Evolutionary conservation across 2,329 filamentous ascomycete species (phyloP), one percentile per base, ranked within the genome.

Genomic region (Clathrospora elynae): DNA sequence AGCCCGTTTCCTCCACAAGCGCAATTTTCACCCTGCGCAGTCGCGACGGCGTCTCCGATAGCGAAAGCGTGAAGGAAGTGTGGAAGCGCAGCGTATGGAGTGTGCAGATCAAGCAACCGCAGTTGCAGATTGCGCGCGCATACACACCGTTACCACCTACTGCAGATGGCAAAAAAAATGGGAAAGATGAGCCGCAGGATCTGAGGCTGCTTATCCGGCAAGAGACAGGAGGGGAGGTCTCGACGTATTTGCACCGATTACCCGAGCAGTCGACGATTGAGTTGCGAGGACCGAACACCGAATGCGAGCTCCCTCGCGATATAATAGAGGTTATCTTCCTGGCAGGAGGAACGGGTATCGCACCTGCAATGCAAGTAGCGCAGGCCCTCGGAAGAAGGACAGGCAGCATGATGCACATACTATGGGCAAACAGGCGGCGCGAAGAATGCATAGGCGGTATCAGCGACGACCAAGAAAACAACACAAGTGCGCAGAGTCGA

Each of bases 81-180:
- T 85, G 83, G 81, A 70, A 71, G 29, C 76, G 81, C 42, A 86
- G 87, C 4, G 78, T 95, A 28, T 95, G 90, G 87, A 90, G 86
- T 51, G 86, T 97, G 22, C 87, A 96, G 74, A 84, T 96, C 64
- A 96, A 95, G 73, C 93, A 97, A 73, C 93, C 93, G 2, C 85
- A 96, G 67, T 73, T 97, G 43, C 91, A 96, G 71, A 95, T 99
- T 57, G 88, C 89, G 29, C 77, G 93, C 49, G 85, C 90, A 44
- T 99, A 99, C 71, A 97, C 93, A 3, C 90, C 92, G 1, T 75
- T 99, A 0, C 92, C 90, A 0, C 79, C 83, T 2, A 68, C 20
- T 53, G 67, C 22, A 72, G 76, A 26, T 66, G 42, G 30, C n/a
- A 49, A 47, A 20, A 42, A 38, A 20, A 49, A 49, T 16, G 51